Percentiles rank a stretch among this genome's conserved stretches.
Evolutionary conservation across 2,329 filamentous ascomycete species (phyloP).

Genomic region (Cylindrodendrum hubeiense): DNA sequence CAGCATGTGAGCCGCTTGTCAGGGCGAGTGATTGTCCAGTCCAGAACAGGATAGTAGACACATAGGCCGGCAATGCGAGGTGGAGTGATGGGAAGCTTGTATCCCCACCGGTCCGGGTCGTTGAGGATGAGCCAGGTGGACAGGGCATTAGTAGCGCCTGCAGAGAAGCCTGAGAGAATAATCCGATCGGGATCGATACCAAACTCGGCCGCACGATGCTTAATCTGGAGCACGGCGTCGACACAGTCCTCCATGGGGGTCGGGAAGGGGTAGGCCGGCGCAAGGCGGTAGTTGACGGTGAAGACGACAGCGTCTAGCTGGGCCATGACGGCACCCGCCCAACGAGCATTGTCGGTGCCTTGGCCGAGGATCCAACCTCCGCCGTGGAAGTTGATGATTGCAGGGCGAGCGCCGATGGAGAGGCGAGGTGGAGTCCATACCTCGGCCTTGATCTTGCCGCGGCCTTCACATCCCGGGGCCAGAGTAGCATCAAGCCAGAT

Average conservation of each 20-base stretch:
- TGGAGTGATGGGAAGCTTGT: conserved; percentile 52
- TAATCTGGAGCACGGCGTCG: conserved; percentile 73
- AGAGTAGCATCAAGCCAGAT: conserved; percentile 59
- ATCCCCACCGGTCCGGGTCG: conserved; percentile 55
- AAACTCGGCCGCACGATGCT: conserved; percentile 66
- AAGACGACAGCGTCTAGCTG: conserved; percentile 70
- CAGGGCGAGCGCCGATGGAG: conserved; percentile 57
- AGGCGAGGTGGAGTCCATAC: conserved; percentile 57
- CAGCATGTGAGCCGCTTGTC: conserved; percentile 67
- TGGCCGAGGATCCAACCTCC: conserved; percentile 75
- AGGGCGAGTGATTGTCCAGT: conserved; percentile 69
- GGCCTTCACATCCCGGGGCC: conserved; percentile 49
- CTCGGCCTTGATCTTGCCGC: conserved; percentile 57
- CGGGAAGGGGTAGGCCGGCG: conserved; percentile 74
- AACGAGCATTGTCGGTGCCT: conserved; percentile 73
- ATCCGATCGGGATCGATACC: conserved; percentile 68
- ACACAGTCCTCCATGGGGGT: conserved; percentile 74
- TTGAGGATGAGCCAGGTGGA: conserved; percentile 61
- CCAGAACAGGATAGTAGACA: conserved; percentile 73
- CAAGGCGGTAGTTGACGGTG: conserved; percentile 76
- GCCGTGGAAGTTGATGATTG: conserved; percentile 75
- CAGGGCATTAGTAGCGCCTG: conserved; percentile 69
- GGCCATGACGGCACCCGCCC: conserved; percentile 66
- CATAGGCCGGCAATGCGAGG: conserved; percentile 65
- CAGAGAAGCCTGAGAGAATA: conserved; percentile 73